A percentile compares a stretch with the other conserved stretches of the same genome.
phyloP scores from a whole-genome alignment of 257 asterid species.

The Knoxia roxburghii region DNA sequence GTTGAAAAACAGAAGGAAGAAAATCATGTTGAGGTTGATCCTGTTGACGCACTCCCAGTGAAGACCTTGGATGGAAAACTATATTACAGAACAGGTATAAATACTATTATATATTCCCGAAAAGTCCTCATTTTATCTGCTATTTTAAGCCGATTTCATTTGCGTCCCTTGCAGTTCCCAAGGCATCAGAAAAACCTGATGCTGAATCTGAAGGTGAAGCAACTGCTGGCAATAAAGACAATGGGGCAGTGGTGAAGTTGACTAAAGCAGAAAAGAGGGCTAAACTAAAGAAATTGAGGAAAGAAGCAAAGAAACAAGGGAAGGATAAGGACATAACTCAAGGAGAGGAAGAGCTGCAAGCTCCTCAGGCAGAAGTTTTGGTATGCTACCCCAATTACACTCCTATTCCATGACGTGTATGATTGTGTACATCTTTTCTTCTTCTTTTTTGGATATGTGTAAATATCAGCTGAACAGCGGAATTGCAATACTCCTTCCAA shows the following conservation, averaged over 20 bases:
- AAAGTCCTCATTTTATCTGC: background rate
- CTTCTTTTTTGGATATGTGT: background rate
- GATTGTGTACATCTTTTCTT: background rate
- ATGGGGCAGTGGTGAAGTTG: conserved; percentile 33
- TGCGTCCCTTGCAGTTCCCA: conserved; percentile 31
- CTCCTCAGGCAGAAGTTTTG: conserved; percentile 74
- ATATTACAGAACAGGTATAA: conserved; percentile 54
- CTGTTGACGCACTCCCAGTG: conserved; percentile 88
- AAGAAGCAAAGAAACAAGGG: conserved; percentile 77
- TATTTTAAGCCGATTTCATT: background rate
- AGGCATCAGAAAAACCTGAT: conserved; percentile 41
- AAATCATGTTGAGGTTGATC: conserved; percentile 63
- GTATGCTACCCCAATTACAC: conserved; percentile 29
- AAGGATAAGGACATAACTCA: conserved; percentile 41
- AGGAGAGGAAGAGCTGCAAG: conserved; percentile 45
- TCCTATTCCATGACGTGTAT: background rate
- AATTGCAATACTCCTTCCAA: background rate
- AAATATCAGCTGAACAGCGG: background rate
- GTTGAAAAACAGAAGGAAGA: conserved; percentile 44
- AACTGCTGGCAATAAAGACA: conserved; percentile 1
- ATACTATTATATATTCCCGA: background rate
- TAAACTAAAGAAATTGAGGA: conserved; percentile 64
- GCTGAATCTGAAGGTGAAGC: conserved; percentile 43
- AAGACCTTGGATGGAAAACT: conserved; percentile 68
- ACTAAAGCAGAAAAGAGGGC: conserved; percentile 77